Evolutionary conservation across 2,329 filamentous ascomycete species (phyloP), one percentile per base, ranked within the genome.

Genomic region (Xylariomycetidae sp.): DNA sequence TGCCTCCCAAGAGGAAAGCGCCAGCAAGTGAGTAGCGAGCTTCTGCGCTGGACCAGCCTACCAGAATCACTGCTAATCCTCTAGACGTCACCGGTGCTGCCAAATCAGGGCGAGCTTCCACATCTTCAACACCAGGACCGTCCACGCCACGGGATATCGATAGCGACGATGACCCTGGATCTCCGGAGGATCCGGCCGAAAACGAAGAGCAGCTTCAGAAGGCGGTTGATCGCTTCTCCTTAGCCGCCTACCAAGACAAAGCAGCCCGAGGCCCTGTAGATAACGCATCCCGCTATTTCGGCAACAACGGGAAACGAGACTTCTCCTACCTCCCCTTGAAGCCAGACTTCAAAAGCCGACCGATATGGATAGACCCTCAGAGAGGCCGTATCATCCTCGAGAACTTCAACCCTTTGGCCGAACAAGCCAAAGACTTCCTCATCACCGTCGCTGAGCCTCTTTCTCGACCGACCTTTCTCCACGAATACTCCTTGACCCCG

Each of bases 381-480:
- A 85, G 84, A 54, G 88, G 85, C 22, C 80, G 82, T 43, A 92
- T 96, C 54, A 92, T 93, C 19, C 70, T 96, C 26, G 90, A 98
- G 67, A 94, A 88, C 49, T 96, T 95, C 65, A 90, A 85, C 32
- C 85, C 89, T 3, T 69, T 92, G 36, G 88, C 90, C 37, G 75
- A 82, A 37, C 82, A 89, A 52, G 90, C 87, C 0, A 88, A 95
- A 56, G 88, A 95, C 57, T 95, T 98, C 56, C 69, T 98, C 38
- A 95, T 93, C 50, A 95, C 92, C 29, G 90, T 98, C 48, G 86
- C 90, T 42, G 90, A 98, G 64, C 92, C 90, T 13, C 70, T 90
- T 38, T 95, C 89, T 22, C 79, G 90, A 39, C 90, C 92, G 37
- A 84, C 80, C 5, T 90, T 88, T 53, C 76, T 96, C 43, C 92